Evolutionary conservation across 768 basidiomycete species (phyloP).

Genomic region (Leccinum uliginosum): DNA sequence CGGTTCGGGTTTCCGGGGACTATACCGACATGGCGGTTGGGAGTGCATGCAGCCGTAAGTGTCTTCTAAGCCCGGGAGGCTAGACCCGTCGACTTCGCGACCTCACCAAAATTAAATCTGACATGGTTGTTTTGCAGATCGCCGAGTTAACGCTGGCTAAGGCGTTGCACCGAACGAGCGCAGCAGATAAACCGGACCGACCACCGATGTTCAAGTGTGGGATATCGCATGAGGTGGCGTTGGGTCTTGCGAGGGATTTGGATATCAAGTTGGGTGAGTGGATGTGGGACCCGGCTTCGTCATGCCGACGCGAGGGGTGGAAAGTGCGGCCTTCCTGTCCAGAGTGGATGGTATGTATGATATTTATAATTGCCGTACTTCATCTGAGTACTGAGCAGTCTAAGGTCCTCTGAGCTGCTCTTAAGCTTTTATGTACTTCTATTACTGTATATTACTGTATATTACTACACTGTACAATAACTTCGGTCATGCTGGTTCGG

Average conservation of each 20-base stretch:
- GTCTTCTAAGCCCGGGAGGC: background rate
- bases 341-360: too few relatives aligned
- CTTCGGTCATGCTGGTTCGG: too few relatives aligned
- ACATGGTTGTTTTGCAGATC: conserved; percentile 42
- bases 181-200: conserved; percentile 60
- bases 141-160: too few relatives aligned
- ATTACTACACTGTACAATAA: too few relatives aligned
- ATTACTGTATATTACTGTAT: too few relatives aligned
- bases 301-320: too few relatives aligned
- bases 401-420: too few relatives aligned
- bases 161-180: conserved; percentile 61
- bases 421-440: too few relatives aligned
- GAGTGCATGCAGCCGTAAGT: conserved; percentile 63
- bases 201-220: conserved; percentile 72
- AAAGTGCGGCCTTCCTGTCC: too few relatives aligned
- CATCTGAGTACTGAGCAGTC: too few relatives aligned
- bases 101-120: background rate
- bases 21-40: conserved; percentile 72
- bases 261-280: conserved; percentile 57
- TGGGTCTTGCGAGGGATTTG: conserved; percentile 55
- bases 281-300: too few relatives aligned
- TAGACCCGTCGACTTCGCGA: background rate
- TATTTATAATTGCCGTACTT: too few relatives aligned
- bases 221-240: conserved; percentile 54
- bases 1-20: conserved; percentile 57